Evolutionary conservation across 1,284 basidiomycete genomes (phyloP).

Genomic region (Sporisorium graminicola): DNA sequence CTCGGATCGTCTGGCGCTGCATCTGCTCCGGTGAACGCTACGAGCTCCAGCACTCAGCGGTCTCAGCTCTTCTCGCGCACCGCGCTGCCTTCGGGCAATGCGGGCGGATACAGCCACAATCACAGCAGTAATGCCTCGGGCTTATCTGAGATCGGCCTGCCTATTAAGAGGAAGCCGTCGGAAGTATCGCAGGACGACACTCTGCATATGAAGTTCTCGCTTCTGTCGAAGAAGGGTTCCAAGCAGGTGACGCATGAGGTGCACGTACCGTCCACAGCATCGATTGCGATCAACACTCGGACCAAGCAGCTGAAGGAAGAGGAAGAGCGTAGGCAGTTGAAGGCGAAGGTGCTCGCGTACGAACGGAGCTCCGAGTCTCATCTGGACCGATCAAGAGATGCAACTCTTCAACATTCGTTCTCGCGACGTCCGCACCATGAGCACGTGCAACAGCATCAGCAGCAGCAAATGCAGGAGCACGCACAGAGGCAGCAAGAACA

Average conservation of each 20-base stretch:
- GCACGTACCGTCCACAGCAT: slow-evolving; percentile 54
- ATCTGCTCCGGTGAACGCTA: neutral
- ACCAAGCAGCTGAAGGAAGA: slow-evolving; percentile 61
- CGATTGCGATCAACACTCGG: slow-evolving; percentile 63
- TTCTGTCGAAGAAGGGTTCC: slow-evolving; percentile 92
- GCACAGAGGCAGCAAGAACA: slow-evolving; percentile 13
- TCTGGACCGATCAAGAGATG: slow-evolving; percentile 12
- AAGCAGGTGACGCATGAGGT: slow-evolving; percentile 77
- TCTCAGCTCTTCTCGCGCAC: slow-evolving; percentile 25
- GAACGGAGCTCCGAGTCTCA: slow-evolving; percentile 70
- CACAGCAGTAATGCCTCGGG: slow-evolving; percentile 72
- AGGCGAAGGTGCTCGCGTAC: slow-evolving; percentile 64
- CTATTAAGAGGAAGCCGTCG: slow-evolving; percentile 71
- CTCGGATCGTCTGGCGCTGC: slow-evolving; percentile 64
- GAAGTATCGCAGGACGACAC: slow-evolving; percentile 71
- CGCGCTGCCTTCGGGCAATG: slow-evolving; percentile 16
- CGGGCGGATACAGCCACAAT: slow-evolving; percentile 39
- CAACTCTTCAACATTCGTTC: slow-evolving; percentile 8
- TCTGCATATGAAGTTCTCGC: slow-evolving; percentile 87
- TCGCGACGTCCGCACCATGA: slow-evolving; percentile 13
- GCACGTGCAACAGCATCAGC: slow-evolving; percentile 16
- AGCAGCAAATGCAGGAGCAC: slow-evolving; percentile 2
- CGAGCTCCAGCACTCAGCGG: slow-evolving; percentile 8
- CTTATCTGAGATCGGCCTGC: slow-evolving; percentile 73
- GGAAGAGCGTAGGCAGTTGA: slow-evolving; percentile 64